Evolutionary conservation across 495 filamentous ascomycete species (phyloP), one percentile per base, ranked within the genome.

Genomic region (Peziza echinospora): DNA sequence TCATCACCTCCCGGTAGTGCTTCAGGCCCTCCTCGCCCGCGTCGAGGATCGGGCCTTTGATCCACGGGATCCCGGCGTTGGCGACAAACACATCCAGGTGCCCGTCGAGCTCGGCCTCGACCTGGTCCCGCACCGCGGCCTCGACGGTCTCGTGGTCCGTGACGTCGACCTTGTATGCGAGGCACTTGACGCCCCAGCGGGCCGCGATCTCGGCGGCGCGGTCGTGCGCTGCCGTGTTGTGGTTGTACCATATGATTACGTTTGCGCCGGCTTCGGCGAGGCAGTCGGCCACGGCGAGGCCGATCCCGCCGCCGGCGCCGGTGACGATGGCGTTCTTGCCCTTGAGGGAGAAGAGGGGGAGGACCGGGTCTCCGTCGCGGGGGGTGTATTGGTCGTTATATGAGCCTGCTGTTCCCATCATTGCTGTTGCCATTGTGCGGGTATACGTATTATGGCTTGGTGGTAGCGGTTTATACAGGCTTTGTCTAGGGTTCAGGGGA

Each of bases 191-290:
- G n/a, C 80, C 80, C 53, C 77, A 89, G 30, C 70, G 71, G 53
- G 73, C 63, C 53, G 77, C 79, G 46, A 91, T 80, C 42, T 79
- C 75, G 17, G 67, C 68, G 2, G 85, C 84, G n/a, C 74, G 66
- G 40, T 77, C 71, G 34, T 75, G 49, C 6, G 78, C 76, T 51
- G 79, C 76, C 55, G 71, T 69, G 64, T 89, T 85, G 59, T 67
- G 73, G 57, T 84, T 83, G 55, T 84, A 92, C 77, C 80, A 87
- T 24, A 93, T 74, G 3, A 80, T 84, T 37, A 92, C 79, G 51
- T 93, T 84, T 26, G 84, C 83, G 28, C 84, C 85, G 21, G 81
- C 77, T 56, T 92, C 85, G 8, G 84, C 84, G 23, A 78, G 61
- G 17, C 70, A 80, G 28, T 84, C 66, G n/a, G 80, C 82, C 17